Conservation (phyloP, 148 eudicot genomes). For the Rhododendron kiyosumense region DNA sequence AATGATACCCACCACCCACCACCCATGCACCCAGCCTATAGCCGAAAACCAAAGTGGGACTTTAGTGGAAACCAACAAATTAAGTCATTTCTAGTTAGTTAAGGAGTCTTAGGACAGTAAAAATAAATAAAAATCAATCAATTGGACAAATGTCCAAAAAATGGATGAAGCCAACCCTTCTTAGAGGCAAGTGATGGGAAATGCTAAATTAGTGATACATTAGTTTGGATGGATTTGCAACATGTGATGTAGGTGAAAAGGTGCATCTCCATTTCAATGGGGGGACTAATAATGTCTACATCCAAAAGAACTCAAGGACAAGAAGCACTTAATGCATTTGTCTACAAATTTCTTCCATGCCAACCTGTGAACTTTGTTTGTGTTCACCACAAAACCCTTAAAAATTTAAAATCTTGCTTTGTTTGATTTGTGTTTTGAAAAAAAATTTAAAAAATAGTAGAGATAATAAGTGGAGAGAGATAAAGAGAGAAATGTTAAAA, state of each 20-base stretch:
- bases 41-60: neutral
- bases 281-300: neutral
- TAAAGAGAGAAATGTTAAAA: too few relatives aligned
- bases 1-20: neutral
- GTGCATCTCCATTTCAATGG: neutral
- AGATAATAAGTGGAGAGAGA: too few relatives aligned
- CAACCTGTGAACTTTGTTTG: constrained; percentile 10
- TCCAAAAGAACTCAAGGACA: constrained; percentile 9
- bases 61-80: neutral
- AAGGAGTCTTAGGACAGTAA: neutral
- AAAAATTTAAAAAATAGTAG: too few relatives aligned
- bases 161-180: neutral
- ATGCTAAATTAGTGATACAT: neutral
- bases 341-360: constrained; percentile 1
- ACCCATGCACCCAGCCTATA: neutral
- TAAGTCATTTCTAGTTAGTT: neutral
- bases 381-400: neutral
- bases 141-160: neutral
- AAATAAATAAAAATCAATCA: neutral
- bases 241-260: neutral
- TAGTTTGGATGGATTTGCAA: neutral
- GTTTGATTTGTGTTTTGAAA: too few relatives aligned
- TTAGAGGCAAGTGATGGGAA: neutral
- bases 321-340: constrained; percentile 8
- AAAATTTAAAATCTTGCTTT: neutral